Conservation (phyloP, 805 yeast genomes). For the Myxozyma neglecta region DNA sequence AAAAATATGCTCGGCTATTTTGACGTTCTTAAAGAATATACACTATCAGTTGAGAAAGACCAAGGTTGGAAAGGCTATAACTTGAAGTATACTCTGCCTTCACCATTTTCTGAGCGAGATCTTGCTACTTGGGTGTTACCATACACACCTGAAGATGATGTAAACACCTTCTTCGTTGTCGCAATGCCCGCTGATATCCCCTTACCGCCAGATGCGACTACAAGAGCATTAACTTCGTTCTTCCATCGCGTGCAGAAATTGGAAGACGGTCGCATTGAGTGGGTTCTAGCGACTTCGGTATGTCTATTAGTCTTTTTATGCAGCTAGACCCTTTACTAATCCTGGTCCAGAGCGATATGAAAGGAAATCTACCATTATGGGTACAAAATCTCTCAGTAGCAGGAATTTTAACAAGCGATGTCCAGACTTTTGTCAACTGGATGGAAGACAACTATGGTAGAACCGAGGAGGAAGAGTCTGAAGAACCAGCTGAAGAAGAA, state of each 20-base stretch:
- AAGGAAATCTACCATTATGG: conserved; percentile 27
- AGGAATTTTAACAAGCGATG: conserved; percentile 20
- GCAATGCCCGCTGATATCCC: conserved; percentile 28
- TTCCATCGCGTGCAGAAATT: conserved; percentile 18
- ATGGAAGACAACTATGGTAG: conserved; percentile 17
- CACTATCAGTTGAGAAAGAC: not conserved
- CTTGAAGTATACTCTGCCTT: conserved; percentile 22
- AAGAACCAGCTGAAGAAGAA: not conserved
- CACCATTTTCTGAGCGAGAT: conserved; percentile 27
- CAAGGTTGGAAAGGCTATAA: conserved; percentile 19
- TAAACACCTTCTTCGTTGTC: conserved; percentile 15
- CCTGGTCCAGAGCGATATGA: conserved; percentile 26
- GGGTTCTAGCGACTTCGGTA: conserved; percentile 21
- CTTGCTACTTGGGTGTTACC: conserved; percentile 23
- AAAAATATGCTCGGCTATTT: conserved; percentile 25
- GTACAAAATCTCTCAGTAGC: conserved; percentile 24
- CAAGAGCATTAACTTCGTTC: conserved; percentile 23
- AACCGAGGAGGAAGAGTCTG: not conserved
- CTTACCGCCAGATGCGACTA: conserved; percentile 20
- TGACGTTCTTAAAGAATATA: conserved; percentile 15
- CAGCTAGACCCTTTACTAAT: too few relatives aligned
- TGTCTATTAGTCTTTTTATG: not conserved
- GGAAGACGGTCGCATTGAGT: conserved; percentile 15
- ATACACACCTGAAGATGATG: conserved; percentile 3
- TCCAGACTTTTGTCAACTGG: conserved; percentile 19